Conservation (phyloP, 805 yeast genomes). For the Saccharomycopsis schoenii region DNA sequence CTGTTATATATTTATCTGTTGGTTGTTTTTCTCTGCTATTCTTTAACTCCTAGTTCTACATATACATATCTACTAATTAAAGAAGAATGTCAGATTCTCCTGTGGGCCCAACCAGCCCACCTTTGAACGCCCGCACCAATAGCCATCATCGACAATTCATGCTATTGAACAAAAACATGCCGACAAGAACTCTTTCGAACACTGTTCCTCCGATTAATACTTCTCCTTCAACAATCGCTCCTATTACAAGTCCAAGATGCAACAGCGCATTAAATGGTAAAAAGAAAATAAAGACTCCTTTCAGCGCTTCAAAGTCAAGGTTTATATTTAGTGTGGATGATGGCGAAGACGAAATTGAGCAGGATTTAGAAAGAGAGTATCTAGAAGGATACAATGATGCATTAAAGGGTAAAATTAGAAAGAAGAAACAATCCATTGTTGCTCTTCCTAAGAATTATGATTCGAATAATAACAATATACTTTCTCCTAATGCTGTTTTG, state of each 20-base stretch:
- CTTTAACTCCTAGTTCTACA: too few relatives aligned
- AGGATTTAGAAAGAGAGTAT: conserved; percentile 48
- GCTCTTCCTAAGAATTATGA: conserved; percentile 19
- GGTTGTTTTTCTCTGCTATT: too few relatives aligned
- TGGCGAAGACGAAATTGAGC: conserved; percentile 62
- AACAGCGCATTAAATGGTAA: neutral
- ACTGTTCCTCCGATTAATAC: neutral
- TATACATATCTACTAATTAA: neutral
- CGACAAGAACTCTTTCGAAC: neutral
- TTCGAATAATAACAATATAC: neutral
- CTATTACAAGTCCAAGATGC: neutral
- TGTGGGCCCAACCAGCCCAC: neutral
- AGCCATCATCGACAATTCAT: conserved; percentile 12
- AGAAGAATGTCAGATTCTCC: neutral
- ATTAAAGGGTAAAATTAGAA: conserved; percentile 35
- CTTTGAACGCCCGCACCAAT: neutral
- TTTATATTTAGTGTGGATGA: conserved; percentile 71
- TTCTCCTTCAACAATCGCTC: neutral
- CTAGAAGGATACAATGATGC: conserved; percentile 71
- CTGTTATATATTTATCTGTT: too few relatives aligned
- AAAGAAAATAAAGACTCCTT: conserved; percentile 14
- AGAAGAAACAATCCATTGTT: conserved; percentile 19
- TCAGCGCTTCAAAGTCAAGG: conserved; percentile 15
- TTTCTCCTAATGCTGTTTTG: conserved; percentile 6
- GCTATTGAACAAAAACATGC: conserved; percentile 9